These are phyloP conservation scores for Lodderomyces jiufengensis DNA, from an alignment of 1,139 yeast species.

Conservation along the genomic window DNA sequence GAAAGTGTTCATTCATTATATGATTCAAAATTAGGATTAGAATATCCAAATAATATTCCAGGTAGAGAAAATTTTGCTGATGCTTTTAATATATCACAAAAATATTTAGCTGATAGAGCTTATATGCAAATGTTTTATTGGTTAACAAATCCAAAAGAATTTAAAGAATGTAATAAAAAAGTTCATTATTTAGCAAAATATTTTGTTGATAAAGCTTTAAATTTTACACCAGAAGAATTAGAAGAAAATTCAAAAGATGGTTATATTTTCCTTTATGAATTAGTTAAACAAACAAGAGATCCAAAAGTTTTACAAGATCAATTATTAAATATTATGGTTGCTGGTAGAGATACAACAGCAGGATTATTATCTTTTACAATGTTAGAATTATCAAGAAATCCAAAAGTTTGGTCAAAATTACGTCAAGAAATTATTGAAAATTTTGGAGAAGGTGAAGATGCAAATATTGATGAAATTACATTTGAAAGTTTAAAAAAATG, in stretches of 20 bases:
- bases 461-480: conserved; percentile 29
- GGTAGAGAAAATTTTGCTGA: conserved; percentile 20
- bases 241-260: conserved; percentile 37
- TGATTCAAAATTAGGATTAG: conserved; percentile 27
- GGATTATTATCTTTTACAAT: conserved; percentile 41
- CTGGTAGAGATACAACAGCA: conserved; percentile 51
- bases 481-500: conserved; percentile 51
- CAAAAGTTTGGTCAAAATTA: conserved; percentile 32
- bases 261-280: conserved; percentile 44
- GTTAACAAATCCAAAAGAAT: conserved; percentile 27
- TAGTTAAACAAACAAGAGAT: conserved; percentile 44
- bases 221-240: conserved; percentile 29
- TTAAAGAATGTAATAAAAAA: conserved; percentile 24
- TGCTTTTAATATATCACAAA: conserved; percentile 32
- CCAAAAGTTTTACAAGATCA: conserved; percentile 43
- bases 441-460: conserved; percentile 32
- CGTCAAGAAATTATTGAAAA: conserved; percentile 28
- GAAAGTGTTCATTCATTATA: conserved; percentile 43
- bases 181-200: conserved; percentile 36
- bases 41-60: conserved; percentile 15
- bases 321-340: conserved; percentile 42
- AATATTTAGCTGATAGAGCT: conserved; percentile 24
- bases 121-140: conserved; percentile 28
- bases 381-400: conserved; percentile 42
- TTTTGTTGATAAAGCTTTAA: conserved; percentile 31